Base-by-base conservation (phyloP, 345 rosid species). In the Hypericum perforatum region DNA sequence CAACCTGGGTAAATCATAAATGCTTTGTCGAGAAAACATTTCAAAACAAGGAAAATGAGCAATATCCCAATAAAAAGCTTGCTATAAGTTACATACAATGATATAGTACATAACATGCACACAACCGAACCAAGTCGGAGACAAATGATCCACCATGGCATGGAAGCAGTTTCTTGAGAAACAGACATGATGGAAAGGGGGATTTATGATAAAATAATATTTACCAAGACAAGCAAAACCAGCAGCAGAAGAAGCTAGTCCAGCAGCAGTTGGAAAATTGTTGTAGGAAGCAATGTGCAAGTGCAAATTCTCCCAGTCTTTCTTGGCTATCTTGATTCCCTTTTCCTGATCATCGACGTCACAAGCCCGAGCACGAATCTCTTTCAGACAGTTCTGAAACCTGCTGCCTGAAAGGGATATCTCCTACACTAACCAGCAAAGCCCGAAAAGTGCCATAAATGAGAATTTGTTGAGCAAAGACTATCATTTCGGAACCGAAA, bases 231-330 rank as follows among this genome's bases (percentile, higher is more conserved):
- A 92, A 56, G 98, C 97, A 66, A 92, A 77, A 37, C 98, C 98
- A 63, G 98, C 95, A 0, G 98, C 98, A 36, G 98, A 92, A 69
- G 98, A 92, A 68, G 98, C 98, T 76, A 92, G 73, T 14, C 98
- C 98, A 71, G 97, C 98, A 54, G 97, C 98, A 37, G 97, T 85
- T 42, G 98, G 98, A 57, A 92, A 92, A 63, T 82, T 89, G 69
- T 92, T 92, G 60, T 68, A 85, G 8, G 98, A 92, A 58, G 98
- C 94, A 74, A 89, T 79, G 61, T 85, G 97, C 0, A 92, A 52
- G 59, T 85, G 76, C 76, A 92, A 22, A 46, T 77, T 84, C 64
- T 84, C 85, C 98, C 95, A 92, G 52, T 88, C 97, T 59, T 79
- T 74, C 78, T 85, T 85, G 44, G 59, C 71, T 15, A 89, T 83